These are phyloP conservation scores for Breviolum minutum DNA, from an alignment of 73 alveolate genomes.

Conservation along the genomic window DNA sequence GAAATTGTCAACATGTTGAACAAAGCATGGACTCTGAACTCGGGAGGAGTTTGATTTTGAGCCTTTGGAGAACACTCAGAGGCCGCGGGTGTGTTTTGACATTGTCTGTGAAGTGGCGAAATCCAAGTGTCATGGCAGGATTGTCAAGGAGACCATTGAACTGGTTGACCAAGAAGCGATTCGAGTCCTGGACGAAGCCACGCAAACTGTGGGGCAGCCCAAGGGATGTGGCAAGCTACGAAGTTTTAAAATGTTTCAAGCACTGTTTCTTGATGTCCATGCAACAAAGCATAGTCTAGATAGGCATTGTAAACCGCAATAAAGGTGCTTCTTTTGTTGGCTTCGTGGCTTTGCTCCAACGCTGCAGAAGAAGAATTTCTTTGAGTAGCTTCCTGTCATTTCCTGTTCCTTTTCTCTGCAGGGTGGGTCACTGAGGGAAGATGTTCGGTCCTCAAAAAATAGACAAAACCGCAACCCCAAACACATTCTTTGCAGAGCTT, in stretches of 20 bases:
- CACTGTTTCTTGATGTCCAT: too few species aligned
- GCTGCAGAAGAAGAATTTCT: too few species aligned
- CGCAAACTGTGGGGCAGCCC: conserved; percentile 17
- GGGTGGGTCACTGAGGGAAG: conserved; percentile 37
- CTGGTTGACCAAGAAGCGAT: conserved; percentile 53
- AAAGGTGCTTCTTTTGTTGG: too few species aligned
- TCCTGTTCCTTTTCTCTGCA: not conserved
- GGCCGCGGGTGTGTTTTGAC: not conserved
- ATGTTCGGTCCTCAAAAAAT: not conserved
- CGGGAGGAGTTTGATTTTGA: conserved; percentile 58
- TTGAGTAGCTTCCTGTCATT: too few species aligned
- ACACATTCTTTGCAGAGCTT: not conserved
- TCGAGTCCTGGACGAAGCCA: conserved; percentile 34
- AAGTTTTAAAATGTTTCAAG: not conserved
- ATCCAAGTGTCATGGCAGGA: not conserved
- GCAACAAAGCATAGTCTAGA: too few species aligned
- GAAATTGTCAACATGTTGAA: not conserved
- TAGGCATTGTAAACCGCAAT: too few species aligned
- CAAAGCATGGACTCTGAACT: not conserved
- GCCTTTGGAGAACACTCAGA: conserved; percentile 43
- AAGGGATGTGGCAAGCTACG: not conserved
- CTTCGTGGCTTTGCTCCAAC: too few species aligned
- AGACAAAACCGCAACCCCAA: not conserved
- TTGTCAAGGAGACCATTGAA: conserved; percentile 37
- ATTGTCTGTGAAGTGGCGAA: too few species aligned